Percentiles rank a stretch among this genome's conserved stretches.
These are phyloP conservation scores for Fragaria ananassa DNA, from an alignment of 306 rosid genomes.

Conservation along the genomic window DNA sequence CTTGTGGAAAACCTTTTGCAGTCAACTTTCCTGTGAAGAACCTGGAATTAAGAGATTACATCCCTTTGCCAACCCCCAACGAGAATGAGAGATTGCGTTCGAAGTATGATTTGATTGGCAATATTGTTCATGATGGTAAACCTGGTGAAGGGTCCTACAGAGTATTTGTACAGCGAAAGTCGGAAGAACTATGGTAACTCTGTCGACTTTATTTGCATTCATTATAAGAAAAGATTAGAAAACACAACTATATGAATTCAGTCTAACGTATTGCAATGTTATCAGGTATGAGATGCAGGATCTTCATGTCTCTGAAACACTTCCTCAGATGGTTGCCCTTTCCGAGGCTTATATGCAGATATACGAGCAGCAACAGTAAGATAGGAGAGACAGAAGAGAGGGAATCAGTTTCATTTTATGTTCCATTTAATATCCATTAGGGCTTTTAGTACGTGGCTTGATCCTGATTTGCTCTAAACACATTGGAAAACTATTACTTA, in stretches of 20 bases:
- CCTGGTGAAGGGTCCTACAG: slow-evolving; percentile 86
- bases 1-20: slow-evolving; percentile 22
- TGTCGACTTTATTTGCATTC: not conserved
- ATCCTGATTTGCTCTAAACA: not conserved
- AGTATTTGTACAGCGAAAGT: slow-evolving; percentile 88
- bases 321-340: slow-evolving; percentile 94
- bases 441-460: not conserved
- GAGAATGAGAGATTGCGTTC: slow-evolving; percentile 67
- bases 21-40: slow-evolving; percentile 98
- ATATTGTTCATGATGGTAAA: slow-evolving; percentile 91
- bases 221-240: not conserved
- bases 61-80: slow-evolving; percentile 77
- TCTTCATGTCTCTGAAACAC: slow-evolving; percentile 87
- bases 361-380: slow-evolving; percentile 81
- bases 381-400: not conserved
- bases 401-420: not conserved
- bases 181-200: slow-evolving; percentile 81
- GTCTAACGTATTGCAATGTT: slow-evolving; percentile 15
- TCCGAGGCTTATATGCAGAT: slow-evolving; percentile 96
- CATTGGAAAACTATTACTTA: not conserved
- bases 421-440: not conserved
- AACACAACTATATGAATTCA: not conserved
- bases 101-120: slow-evolving; percentile 85
- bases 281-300: slow-evolving; percentile 97
- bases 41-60: slow-evolving; percentile 93